Conservation (phyloP, 305 asterid genomes). For the Fraxinus dipetala region DNA sequence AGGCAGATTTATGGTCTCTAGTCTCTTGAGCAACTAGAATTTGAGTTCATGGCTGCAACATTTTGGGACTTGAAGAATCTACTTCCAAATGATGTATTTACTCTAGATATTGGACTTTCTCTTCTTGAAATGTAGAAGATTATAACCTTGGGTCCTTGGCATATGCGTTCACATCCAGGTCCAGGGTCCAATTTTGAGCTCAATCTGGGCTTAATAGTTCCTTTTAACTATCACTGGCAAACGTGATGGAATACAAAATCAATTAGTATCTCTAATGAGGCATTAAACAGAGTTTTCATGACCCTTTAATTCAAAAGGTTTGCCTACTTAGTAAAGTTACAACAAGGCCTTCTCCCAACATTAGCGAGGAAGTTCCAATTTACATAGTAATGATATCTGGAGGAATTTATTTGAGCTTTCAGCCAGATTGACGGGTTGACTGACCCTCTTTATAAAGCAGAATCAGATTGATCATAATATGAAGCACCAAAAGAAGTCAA, state of each 20-base stretch:
- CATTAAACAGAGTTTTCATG: not conserved
- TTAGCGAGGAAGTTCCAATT: not conserved
- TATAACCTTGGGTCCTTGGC: not conserved
- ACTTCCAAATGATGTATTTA: not conserved
- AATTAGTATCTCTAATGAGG: not conserved
- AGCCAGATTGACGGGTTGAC: not conserved
- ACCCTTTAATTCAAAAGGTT: not conserved
- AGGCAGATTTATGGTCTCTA: not conserved
- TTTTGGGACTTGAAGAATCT: not conserved
- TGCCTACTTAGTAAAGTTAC: not conserved
- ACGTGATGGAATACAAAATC: not conserved
- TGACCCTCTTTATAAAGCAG: not conserved
- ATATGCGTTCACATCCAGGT: not conserved
- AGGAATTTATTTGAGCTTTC: not conserved
- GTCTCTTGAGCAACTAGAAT: not conserved
- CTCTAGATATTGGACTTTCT: not conserved
- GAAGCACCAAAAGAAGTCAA: not conserved
- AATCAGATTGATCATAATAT: not conserved
- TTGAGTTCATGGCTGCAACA: not conserved
- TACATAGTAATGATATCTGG: not conserved
- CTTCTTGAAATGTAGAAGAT: not conserved
- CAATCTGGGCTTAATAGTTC: not conserved
- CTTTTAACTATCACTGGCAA: not conserved
- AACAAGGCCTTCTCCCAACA: not conserved
- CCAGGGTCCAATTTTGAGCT: not conserved